phyloP scores from a whole-genome alignment of 768 basidiomycete species.

The Lanmaoa rubissima region DNA sequence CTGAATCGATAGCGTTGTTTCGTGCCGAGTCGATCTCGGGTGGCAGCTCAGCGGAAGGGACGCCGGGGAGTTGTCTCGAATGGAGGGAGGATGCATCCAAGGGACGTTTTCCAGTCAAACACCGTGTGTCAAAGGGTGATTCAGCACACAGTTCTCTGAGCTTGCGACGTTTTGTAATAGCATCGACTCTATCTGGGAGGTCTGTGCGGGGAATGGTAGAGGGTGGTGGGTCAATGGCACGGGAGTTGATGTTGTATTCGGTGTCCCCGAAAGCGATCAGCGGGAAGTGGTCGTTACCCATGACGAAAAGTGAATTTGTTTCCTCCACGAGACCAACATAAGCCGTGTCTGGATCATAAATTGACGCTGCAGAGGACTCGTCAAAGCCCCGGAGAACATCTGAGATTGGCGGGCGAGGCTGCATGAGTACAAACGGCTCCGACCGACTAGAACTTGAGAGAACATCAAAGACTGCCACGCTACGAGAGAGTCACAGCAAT shows the following conservation, averaged over 20 bases:
- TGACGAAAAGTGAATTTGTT: constrained; percentile 75
- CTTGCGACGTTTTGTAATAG: constrained; percentile 44
- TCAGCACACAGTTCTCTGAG: constrained; percentile 39
- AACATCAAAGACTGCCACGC: constrained; percentile 84
- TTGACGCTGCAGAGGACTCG: constrained; percentile 35
- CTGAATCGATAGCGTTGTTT: constrained; percentile 10
- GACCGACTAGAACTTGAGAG: constrained; percentile 45
- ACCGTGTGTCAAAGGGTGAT: constrained; percentile 48
- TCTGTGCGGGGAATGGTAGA: constrained; percentile 32
- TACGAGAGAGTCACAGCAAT: constrained; percentile 25
- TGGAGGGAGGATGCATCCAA: constrained; percentile 49
- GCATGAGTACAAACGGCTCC: constrained; percentile 79
- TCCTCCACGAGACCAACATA: constrained; percentile 80
- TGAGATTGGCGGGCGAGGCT: constrained; percentile 75
- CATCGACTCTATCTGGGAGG: constrained; percentile 42
- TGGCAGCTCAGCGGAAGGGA: constrained; percentile 38
- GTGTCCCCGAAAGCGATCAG: constrained; percentile 70
- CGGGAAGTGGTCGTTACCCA: constrained; percentile 80
- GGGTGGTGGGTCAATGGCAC: constrained; percentile 36
- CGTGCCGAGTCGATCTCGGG: constrained; percentile 21
- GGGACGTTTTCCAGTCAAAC: constrained; percentile 59
- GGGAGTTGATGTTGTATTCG: constrained; percentile 33
- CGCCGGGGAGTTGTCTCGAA: constrained; percentile 61
- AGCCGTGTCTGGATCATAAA: constrained; percentile 52
- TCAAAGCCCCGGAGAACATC: constrained; percentile 61